phyloP scores from a whole-genome alignment of 2,329 filamentous ascomycete species.

The Ascochyta koolunga region DNA sequence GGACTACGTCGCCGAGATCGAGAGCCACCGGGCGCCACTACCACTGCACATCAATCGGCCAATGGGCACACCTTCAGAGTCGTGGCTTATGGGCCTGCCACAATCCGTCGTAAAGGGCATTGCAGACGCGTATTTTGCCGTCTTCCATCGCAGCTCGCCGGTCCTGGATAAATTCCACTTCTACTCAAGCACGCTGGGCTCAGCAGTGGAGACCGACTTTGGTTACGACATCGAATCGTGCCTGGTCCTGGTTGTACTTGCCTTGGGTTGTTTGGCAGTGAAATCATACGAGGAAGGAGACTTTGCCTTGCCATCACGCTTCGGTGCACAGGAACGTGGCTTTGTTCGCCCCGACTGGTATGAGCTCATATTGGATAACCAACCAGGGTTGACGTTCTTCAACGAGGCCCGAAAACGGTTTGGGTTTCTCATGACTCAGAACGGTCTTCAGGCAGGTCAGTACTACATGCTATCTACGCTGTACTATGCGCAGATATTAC shows the following conservation, averaged over 20 bases:
- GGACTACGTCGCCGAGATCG: conserved; percentile 58
- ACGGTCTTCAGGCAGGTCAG: conserved; percentile 58
- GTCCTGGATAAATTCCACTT: conserved; percentile 60
- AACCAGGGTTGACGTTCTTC: conserved; percentile 59
- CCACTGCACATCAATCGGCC: conserved; percentile 48
- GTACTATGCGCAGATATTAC: conserved; percentile 59
- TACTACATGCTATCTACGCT: conserved; percentile 60
- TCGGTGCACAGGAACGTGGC: conserved; percentile 10
- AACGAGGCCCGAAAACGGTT: conserved; percentile 60
- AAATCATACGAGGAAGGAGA: conserved; percentile 57
- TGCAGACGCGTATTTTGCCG: conserved; percentile 61
- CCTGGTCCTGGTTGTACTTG: conserved; percentile 58
- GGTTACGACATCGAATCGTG: conserved; percentile 60
- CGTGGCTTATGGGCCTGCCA: conserved; percentile 56
- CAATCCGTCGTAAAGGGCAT: conserved; percentile 58
- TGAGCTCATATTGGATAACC: conserved; percentile 44
- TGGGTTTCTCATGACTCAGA: conserved; percentile 58
- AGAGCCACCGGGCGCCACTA: conserved; percentile 54
- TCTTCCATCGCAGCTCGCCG: conserved; percentile 60
- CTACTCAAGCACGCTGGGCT: conserved; percentile 56
- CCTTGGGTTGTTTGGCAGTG: conserved; percentile 58
- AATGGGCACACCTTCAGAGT: conserved; percentile 36
- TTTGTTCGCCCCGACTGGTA: conserved; percentile 46
- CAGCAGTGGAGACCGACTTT: conserved; percentile 58
- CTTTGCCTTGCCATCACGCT: conserved; percentile 51